Evolutionary conservation across 352 stramenopile genomes (phyloP).

Genomic region (Pythium scleroteichum): DNA sequence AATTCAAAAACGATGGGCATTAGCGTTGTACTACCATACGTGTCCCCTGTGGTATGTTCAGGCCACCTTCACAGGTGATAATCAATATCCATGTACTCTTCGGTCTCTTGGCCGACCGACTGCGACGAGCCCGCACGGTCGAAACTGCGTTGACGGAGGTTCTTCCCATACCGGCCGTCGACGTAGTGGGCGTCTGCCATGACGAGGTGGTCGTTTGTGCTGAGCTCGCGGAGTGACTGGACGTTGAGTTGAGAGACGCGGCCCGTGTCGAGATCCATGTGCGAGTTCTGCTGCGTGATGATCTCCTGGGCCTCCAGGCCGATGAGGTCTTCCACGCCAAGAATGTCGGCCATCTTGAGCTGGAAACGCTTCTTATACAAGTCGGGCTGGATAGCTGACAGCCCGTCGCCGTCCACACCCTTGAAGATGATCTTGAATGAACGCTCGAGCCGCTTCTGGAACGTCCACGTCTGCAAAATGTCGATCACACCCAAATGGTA

Average conservation of each 20-base stretch:
- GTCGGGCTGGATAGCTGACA: slow-evolving; percentile 84
- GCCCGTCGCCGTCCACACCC: slow-evolving; percentile 71
- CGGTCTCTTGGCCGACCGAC: slow-evolving; percentile 74
- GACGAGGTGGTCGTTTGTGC: slow-evolving; percentile 64
- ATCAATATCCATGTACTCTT: slow-evolving; percentile 84
- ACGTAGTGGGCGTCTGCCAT: slow-evolving; percentile 69
- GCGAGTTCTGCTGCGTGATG: slow-evolving; percentile 84
- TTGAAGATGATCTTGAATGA: slow-evolving; percentile 89
- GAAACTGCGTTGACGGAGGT: slow-evolving; percentile 54
- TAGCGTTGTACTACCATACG: neutral
- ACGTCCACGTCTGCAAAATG: slow-evolving; percentile 90
- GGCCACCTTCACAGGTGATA: slow-evolving; percentile 72
- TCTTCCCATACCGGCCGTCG: slow-evolving; percentile 36
- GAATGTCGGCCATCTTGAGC: slow-evolving; percentile 84
- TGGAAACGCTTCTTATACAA: slow-evolving; percentile 88
- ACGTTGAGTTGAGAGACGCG: slow-evolving; percentile 56
- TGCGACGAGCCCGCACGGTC: slow-evolving; percentile 53
- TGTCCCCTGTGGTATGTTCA: slow-evolving; percentile 5
- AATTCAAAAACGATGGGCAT: neutral
- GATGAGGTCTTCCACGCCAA: slow-evolving; percentile 76
- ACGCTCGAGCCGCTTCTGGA: slow-evolving; percentile 85
- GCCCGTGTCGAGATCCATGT: slow-evolving; percentile 86
- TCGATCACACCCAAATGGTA: slow-evolving; percentile 92
- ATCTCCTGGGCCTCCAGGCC: slow-evolving; percentile 42
- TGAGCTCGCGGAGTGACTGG: slow-evolving; percentile 70